Base-by-base conservation (phyloP, 179 eudicot genomes). In the Beta macrorhiza region DNA sequence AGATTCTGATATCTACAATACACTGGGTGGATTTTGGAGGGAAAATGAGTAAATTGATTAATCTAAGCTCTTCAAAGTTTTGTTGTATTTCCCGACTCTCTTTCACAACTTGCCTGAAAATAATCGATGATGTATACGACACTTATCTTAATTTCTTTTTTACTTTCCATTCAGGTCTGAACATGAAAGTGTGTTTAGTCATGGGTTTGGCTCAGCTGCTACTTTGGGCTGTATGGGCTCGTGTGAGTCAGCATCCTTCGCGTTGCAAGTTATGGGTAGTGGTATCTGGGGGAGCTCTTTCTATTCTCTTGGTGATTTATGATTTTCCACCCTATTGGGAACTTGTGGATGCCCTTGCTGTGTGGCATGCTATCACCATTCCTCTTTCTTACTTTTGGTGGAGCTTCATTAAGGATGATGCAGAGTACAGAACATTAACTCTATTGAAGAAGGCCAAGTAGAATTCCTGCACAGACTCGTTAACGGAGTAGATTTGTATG, bases 321-420 rank as follows among this genome's bases (percentile, higher is more conserved):
- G 97, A 94, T 84, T 94, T 92, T 73, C 93, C 97, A 68, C 97
- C 97, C 16, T 93, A 88, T 78, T 29, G 83, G 84, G 94, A 93
- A 44, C 85, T 85, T 32, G 80, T 92, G 15, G 95, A 92, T 77
- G 97, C 97, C 51, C 93, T 89, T 81, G 92, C 98, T 79, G 82
- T 93, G 25, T 91, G 93, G 93, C 95, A 94, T 76, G 98, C 95
- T 67, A 83, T 87, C 72, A 87, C 91, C 45, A 84, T 92, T 58
- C 95, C 95, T 42, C 89, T 93, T 51, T 89, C 97, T 17, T 94
- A 88, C 89, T 44, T 94, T 17, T 94, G 95, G 95, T 94, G 98
- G 97, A 91, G 90, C 87, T 93, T 94, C 85, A 82, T 94, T 84
- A 90, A 84, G 85, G 97, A 94, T 52, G 98, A 94, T 83, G 95